Percentiles rank a stretch among this genome's conserved stretches.
Evolutionary conservation across 2,329 filamentous ascomycete species (phyloP).

Genomic region (Cordyceps tenuipes): DNA sequence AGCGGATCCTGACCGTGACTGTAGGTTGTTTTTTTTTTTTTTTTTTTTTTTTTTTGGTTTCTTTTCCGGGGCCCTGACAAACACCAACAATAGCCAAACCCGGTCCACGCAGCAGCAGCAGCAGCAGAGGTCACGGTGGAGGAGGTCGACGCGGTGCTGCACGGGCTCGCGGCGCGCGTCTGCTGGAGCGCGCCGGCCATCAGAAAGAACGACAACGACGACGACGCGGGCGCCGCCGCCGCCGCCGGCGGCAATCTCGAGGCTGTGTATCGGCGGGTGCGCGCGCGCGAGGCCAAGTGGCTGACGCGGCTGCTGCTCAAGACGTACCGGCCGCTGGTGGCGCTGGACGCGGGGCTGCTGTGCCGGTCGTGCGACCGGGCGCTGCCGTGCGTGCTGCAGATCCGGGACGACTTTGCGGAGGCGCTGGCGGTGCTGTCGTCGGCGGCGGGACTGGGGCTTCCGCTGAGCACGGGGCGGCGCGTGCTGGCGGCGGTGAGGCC

Average conservation of each 20-base stretch:
- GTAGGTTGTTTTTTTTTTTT: constrained; percentile 29
- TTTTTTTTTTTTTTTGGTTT: too few relatives aligned
- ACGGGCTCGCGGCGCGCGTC: constrained; percentile 58
- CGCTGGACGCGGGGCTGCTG: constrained; percentile 48
- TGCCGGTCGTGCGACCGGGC: constrained; percentile 58
- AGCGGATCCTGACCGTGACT: constrained; percentile 53
- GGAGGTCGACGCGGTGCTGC: constrained; percentile 60
- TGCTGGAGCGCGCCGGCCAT: constrained; percentile 62
- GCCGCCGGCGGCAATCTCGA: constrained; percentile 43
- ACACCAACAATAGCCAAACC: constrained; percentile 36
- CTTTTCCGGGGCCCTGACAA: too few relatives aligned
- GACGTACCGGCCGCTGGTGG: constrained; percentile 56
- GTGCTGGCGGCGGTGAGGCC: constrained; percentile 38
- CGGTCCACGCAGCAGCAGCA: constrained; percentile 19
- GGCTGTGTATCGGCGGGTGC: constrained; percentile 49
- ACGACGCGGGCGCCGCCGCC: too few relatives aligned
- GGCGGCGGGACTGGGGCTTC: not conserved
- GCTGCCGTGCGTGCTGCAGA: constrained; percentile 59
- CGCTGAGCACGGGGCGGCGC: constrained; percentile 13
- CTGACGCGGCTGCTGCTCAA: constrained; percentile 74
- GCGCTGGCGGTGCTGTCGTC: constrained; percentile 47
- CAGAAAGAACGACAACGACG: constrained; percentile 20
- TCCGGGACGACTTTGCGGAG: constrained; percentile 58
- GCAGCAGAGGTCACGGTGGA: constrained; percentile 56
- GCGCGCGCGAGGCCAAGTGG: constrained; percentile 75